phyloP scores from a whole-genome alignment of 495 filamentous ascomycete species.

The Daldinia childiae region DNA sequence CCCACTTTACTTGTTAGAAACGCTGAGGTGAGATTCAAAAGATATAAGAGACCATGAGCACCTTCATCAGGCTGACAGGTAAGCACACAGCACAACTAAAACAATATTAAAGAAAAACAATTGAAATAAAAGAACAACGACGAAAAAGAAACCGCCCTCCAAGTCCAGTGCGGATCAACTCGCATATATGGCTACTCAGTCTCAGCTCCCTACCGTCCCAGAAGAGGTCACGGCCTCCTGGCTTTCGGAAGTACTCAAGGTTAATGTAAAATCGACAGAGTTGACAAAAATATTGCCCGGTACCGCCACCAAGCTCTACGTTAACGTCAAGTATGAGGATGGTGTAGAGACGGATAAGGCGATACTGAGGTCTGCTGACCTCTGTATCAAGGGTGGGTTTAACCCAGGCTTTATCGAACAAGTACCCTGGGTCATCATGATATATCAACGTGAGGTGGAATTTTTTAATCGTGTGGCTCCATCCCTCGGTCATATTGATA shows the following conservation, averaged over 20 bases:
- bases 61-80: no score
- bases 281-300: conserved; percentile 32
- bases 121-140: neutral
- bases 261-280: conserved; percentile 38
- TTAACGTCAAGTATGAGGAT: conserved; percentile 39
- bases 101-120: neutral
- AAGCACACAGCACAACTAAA: no score
- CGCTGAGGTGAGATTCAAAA: no score
- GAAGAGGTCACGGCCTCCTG: conserved; percentile 43
- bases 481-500: conserved; percentile 33
- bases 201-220: conserved; percentile 20
- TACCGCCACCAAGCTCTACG: conserved; percentile 42
- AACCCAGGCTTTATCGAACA: conserved; percentile 37
- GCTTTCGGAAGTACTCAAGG: conserved; percentile 34
- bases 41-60: no score
- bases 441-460: conserved; percentile 44
- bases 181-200: neutral
- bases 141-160: neutral
- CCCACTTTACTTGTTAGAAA: no score
- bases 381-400: conserved; percentile 48
- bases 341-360: neutral
- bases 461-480: conserved; percentile 45
- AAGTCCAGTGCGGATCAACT: neutral
- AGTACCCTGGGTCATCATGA: conserved; percentile 26
- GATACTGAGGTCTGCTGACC: conserved; percentile 13